Base-by-base conservation (phyloP, 164 flowering plant genomes). In the Stephania yunnanensis region DNA sequence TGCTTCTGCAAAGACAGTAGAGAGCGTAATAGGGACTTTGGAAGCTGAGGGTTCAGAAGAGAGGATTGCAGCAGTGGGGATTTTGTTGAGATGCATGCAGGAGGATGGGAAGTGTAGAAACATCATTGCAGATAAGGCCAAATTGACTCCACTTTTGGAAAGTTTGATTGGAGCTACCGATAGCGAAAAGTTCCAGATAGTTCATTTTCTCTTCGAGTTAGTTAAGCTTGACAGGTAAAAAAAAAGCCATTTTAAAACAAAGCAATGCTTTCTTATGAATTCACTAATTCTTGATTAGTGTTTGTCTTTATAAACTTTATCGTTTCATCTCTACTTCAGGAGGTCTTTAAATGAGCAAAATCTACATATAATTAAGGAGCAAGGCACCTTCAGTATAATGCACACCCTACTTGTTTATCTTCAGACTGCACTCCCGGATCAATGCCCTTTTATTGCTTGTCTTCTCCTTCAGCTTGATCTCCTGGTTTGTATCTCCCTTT, bases 391-490 rank as follows among this genome's bases (percentile, higher is more conserved):
- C 68, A 90, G 92, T 72, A 86, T 90, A 71, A 90, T 88, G 94
- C 97, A 92, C 74, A 77, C 83, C 15, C 88, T 92, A 72, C 88
- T 92, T 10, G 76, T 85, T 44, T 88, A 84, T 79, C 85, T 90
- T 61, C 94, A 90, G 73, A 85, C 84, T 58, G 91, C 93, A 22
- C 82, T 68, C 71, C 85, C 46, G 45, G 89, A 89, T 45, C 90
- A 89, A 77, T 71, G 83, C 76, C 93, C 94, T 44, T 73, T 84
- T 20, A 84, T 88, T 69, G 94, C 97, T 30, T 87, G 97, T 78
- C 90, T 92, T 25, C 89, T 92, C 46, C 89, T 92, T 64, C 93
- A 92, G 73, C 97, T 92, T 73, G 97, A 92, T 84, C 85, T 92
- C 74, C 85, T 92, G 90, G 97, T 92, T 68, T 29, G 81, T 44